These are phyloP conservation scores for Phoma herbarum DNA, from an alignment of 2,329 filamentous ascomycete species.

Conservation along the genomic window DNA sequence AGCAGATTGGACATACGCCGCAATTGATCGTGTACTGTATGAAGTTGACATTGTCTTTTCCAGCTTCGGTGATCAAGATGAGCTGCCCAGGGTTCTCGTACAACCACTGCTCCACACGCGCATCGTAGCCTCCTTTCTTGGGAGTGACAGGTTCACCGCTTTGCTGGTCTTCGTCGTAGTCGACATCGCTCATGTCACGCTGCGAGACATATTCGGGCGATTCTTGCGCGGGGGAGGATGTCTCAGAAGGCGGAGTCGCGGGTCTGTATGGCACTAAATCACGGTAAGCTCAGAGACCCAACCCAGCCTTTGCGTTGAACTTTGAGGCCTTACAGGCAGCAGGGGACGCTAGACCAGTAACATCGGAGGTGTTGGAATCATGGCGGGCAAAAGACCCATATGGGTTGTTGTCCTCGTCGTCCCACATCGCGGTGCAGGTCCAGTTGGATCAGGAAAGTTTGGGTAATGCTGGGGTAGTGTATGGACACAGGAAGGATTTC, in stretches of 20 bases:
- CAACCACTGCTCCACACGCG: slow-evolving; percentile 95
- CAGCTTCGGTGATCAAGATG: slow-evolving; percentile 92
- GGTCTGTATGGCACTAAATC: slow-evolving; percentile 59
- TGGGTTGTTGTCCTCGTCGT: slow-evolving; percentile 98
- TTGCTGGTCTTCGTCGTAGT: slow-evolving; percentile 62
- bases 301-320: background rate
- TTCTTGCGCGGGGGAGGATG: slow-evolving; percentile 73
- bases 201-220: slow-evolving; percentile 66
- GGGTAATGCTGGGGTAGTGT: background rate
- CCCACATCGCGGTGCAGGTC: slow-evolving; percentile 75
- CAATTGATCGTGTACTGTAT: slow-evolving; percentile 98
- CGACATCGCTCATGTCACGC: slow-evolving; percentile 67
- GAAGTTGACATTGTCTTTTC: slow-evolving; percentile 91
- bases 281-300: slow-evolving; percentile 10
- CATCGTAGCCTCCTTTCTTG: slow-evolving; percentile 90
- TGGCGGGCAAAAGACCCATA: slow-evolving; percentile 93
- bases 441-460: background rate
- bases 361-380: slow-evolving; percentile 77
- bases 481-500: background rate
- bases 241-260: slow-evolving; percentile 73
- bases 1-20: slow-evolving; percentile 68
- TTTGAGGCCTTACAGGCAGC: slow-evolving; percentile 46
- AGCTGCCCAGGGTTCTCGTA: slow-evolving; percentile 92
- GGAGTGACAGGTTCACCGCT: slow-evolving; percentile 52
- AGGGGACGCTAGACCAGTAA: slow-evolving; percentile 52